A percentile compares a stretch with the other conserved stretches of the same genome.
These are phyloP conservation scores for Phytopythium mirpurense DNA, from an alignment of 352 stramenopile genomes.

Conservation along the genomic window DNA sequence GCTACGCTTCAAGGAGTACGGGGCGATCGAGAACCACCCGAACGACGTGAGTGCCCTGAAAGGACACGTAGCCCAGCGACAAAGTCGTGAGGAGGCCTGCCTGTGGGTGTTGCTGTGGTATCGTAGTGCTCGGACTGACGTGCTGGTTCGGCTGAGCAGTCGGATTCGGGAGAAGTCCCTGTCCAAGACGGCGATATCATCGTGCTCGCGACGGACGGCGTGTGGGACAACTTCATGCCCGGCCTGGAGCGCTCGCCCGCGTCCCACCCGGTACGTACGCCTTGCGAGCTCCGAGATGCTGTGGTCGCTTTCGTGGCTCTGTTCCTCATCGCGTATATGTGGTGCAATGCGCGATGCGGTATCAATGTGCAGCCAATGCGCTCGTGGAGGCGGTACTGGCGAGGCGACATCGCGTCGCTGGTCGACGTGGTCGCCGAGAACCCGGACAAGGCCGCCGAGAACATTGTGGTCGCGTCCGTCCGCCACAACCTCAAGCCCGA, in stretches of 20 bases:
- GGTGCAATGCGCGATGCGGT: too few species aligned
- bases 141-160: slow-evolving; percentile 24
- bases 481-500: slow-evolving; percentile 83
- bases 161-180: slow-evolving; percentile 61
- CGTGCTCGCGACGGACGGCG: slow-evolving; percentile 72
- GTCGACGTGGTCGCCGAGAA: slow-evolving; percentile 49
- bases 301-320: slow-evolving; percentile 2
- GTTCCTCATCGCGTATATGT: slow-evolving; percentile 3
- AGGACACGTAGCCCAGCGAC: too few species aligned
- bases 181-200: slow-evolving; percentile 74
- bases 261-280: slow-evolving; percentile 51
- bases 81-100: too few species aligned
- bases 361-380: slow-evolving; percentile 52
- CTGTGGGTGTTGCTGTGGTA: too few species aligned
- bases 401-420: slow-evolving; percentile 49
- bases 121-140: background rate
- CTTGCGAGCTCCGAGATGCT: slow-evolving; percentile 3
- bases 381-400: slow-evolving; percentile 60
- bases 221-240: slow-evolving; percentile 78
- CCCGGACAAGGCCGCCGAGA: slow-evolving; percentile 42
- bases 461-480: slow-evolving; percentile 61
- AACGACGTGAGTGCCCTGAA: slow-evolving; percentile 53
- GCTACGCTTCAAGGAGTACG: slow-evolving; percentile 61
- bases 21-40: slow-evolving; percentile 75
- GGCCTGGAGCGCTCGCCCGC: slow-evolving; percentile 39